phyloP scores from a whole-genome alignment of 1,284 basidiomycete genomes.

The Cryptococcus sp. region DNA sequence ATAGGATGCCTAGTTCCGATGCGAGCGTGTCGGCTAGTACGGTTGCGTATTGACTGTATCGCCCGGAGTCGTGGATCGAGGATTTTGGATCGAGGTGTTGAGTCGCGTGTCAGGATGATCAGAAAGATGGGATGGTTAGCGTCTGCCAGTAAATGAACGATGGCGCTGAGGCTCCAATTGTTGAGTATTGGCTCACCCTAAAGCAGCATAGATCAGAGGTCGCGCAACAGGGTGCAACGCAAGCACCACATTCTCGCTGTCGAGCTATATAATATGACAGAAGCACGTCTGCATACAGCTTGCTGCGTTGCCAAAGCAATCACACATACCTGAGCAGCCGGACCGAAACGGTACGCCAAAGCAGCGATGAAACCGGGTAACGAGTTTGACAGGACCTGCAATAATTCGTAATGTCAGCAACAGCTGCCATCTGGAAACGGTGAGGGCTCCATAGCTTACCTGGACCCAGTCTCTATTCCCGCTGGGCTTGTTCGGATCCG shows the following conservation, averaged over 20 bases:
- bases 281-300: neutral
- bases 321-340: constrained; percentile 15
- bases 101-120: neutral
- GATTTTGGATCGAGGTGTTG: neutral
- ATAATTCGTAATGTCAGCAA: neutral
- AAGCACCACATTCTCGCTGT: constrained; percentile 33
- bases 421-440: neutral
- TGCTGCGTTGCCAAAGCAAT: neutral
- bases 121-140: no score
- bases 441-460: constrained; percentile 47
- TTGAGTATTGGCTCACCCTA: constrained; percentile 64
- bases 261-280: constrained; percentile 2
- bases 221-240: constrained; percentile 26
- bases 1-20: constrained; percentile 71
- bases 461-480: constrained; percentile 73
- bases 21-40: constrained; percentile 43
- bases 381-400: constrained; percentile 70
- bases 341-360: constrained; percentile 63
- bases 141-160: no score
- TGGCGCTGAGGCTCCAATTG: neutral
- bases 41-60: constrained; percentile 31
- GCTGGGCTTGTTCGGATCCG: constrained; percentile 62
- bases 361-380: constrained; percentile 68
- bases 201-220: constrained; percentile 48
- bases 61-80: neutral